Base-by-base conservation (phyloP, 139 green algal species). In the Trebouxia sp. region DNA sequence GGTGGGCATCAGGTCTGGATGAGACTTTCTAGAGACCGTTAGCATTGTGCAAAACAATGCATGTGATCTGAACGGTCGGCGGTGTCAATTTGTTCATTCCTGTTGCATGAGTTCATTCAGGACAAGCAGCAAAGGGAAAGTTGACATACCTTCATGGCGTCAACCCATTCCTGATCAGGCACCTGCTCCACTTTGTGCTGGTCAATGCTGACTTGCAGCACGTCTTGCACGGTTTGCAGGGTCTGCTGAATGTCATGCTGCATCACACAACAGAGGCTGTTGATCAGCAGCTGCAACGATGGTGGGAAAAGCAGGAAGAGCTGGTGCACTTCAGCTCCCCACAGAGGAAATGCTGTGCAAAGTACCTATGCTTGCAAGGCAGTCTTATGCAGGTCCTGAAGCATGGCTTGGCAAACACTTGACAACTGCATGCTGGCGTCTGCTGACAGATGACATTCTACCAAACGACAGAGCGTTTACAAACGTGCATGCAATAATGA, bases 91-190 rank as follows among this genome's bases (percentile, higher is more conserved):
- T n/a, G n/a, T n/a, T n/a, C n/a, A n/a, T n/a, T n/a, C n/a, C n/a
- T n/a, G n/a, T n/a, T n/a, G n/a, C n/a, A n/a, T n/a, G n/a, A n/a
- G n/a, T n/a, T n/a, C n/a, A n/a, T n/a, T n/a, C n/a, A n/a, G n/a
- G n/a, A n/a, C n/a, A n/a, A n/a, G n/a, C n/a, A n/a, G n/a, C n/a
- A n/a, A n/a, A n/a, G n/a, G 35, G n/a, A 10, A 30, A 35, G n/a
- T 32, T 22, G 30, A 11, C 30, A 42, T 35, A 83, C 86, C 75
- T 88, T 87, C 75, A 94, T 90, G 45, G 88, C 86, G 20, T 90
- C 81, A 39, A 93, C 88, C 91, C 92, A 95, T 66, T 92, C 82
- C 69, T 90, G 69, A 41, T 88, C 86, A 10, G 83, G 76, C 12
- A 95, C 87, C 6, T 78, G 22, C 47, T 87, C 80, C 22, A 91